Evolutionary conservation across 129 eudicot species (phyloP).

Genomic region (Cynara cardunculus): DNA sequence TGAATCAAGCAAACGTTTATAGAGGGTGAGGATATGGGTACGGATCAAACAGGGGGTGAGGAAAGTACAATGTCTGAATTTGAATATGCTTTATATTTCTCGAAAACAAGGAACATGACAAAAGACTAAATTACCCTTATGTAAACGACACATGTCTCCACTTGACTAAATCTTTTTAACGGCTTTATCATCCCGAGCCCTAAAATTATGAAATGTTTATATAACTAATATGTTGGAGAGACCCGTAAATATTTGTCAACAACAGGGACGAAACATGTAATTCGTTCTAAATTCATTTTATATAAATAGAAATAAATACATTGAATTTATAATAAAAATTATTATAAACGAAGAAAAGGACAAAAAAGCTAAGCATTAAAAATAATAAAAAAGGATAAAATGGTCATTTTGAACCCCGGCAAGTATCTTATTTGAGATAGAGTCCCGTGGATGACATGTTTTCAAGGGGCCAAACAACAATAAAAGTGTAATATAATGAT

Average conservation of each 20-base stretch:
- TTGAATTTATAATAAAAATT: not conserved
- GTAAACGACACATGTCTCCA: not conserved
- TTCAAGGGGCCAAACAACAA: not conserved
- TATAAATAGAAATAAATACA: not conserved
- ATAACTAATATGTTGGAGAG: no score
- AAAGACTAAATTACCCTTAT: not conserved
- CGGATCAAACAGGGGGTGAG: no score
- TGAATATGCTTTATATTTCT: not conserved
- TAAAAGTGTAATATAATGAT: not conserved
- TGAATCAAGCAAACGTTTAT: not conserved
- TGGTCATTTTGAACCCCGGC: slow-evolving; percentile 13
- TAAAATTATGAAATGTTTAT: no score
- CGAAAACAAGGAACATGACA: no score
- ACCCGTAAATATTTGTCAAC: not conserved
- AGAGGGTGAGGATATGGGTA: not conserved
- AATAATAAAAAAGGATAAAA: not conserved
- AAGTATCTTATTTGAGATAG: slow-evolving; percentile 22
- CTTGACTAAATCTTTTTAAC: not conserved
- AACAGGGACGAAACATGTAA: not conserved
- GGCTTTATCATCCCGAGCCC: no score
- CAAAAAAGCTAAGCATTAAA: not conserved
- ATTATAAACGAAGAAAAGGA: not conserved
- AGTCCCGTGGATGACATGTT: slow-evolving; percentile 19
- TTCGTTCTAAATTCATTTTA: not conserved
- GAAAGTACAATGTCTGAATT: no score